Percentiles rank a stretch among this genome's conserved stretches.
phyloP scores from a whole-genome alignment of 768 basidiomycete genomes.

The Phylloporus scabripes region DNA sequence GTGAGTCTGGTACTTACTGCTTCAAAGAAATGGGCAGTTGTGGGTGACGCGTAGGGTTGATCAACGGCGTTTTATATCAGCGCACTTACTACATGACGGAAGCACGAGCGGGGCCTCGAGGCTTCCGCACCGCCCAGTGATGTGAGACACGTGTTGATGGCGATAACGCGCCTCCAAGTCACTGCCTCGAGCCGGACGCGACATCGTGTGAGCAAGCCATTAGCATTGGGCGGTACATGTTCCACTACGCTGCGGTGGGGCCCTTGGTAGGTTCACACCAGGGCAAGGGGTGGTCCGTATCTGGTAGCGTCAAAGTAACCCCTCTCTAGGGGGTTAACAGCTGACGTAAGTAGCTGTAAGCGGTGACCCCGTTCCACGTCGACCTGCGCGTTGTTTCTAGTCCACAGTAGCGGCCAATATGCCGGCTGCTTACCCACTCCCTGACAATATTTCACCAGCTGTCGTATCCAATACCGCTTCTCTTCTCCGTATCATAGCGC shows the following conservation, averaged over 20 bases:
- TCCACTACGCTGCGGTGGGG: too few relatives aligned
- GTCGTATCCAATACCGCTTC: slow-evolving; percentile 86
- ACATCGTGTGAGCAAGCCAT: too few relatives aligned
- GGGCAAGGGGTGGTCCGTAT: too few relatives aligned
- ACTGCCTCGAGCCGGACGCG: slow-evolving; percentile 11
- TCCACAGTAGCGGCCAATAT: slow-evolving; percentile 45
- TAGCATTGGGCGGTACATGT: too few relatives aligned
- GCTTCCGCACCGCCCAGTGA: slow-evolving; percentile 21
- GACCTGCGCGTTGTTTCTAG: slow-evolving; percentile 3
- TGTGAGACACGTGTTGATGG: slow-evolving; percentile 21
- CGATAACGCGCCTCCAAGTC: neutral
- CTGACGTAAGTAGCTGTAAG: slow-evolving; percentile 3
- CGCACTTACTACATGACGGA: slow-evolving; percentile 9
- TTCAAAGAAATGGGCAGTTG: neutral
- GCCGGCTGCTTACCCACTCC: slow-evolving; percentile 70
- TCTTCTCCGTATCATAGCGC: slow-evolving; percentile 84
- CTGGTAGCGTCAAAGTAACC: too few relatives aligned
- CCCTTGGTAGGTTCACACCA: too few relatives aligned
- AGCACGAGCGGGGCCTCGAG: slow-evolving; percentile 30
- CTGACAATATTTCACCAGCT: slow-evolving; percentile 59
- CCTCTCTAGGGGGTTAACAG: slow-evolving; percentile 4
- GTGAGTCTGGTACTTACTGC: slow-evolving; percentile 1
- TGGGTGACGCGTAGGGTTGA: slow-evolving; percentile 11
- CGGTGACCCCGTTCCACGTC: slow-evolving; percentile 17
- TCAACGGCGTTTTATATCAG: slow-evolving; percentile 31